Evolutionary conservation across 306 rosid genomes (phyloP), one percentile per base, ranked within the genome.

Genomic region (Vicia sativa): DNA sequence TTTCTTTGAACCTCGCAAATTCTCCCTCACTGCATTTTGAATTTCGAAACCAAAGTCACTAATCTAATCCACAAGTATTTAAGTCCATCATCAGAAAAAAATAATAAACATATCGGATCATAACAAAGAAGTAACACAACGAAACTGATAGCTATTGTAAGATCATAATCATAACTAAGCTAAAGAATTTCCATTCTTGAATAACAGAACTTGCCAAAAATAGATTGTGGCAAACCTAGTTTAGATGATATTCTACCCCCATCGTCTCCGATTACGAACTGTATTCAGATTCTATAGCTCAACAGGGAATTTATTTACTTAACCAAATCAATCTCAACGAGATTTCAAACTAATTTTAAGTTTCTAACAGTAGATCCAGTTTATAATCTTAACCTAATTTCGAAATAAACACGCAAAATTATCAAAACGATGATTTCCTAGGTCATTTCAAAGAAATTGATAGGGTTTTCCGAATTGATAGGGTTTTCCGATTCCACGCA

Each of bases 1-100:
- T 66, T 87, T 87, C 89, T 87, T 95, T 0, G 96, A 77, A 62
- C 67, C 85, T 61, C 92, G 82, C 77, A 86, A 73, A 37, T 87
- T 88, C 77, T 90, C 97, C 82, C 90, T 81, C 52, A 87, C 99
- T 95, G 96, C 68, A 82, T 49, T 68, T 79, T 43, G 12, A 15
- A 57, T 35, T 67, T 54, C 9, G 10, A 66, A 59, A 49, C 53
- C 77, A 60, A 63, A 23, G 69, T 80, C 34, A 67, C 16, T 28
- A 21, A 25, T 13, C 49, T 54, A 13, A 5, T 21, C 77, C 44
- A 81, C 19, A 50, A 46, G 10, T 14, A 72, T 61, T 65, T 13
- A 54, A 41, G 50, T 21, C 37, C 41, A 59, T 3, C 4, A 37
- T 62, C 11, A 2, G 25, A 45, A 43, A 11, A 23, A 70, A 3